Percentiles rank a stretch among this genome's conserved stretches.
phyloP scores from a whole-genome alignment of 2,329 filamentous ascomycete genomes.

The Penicillium capsulatum region DNA sequence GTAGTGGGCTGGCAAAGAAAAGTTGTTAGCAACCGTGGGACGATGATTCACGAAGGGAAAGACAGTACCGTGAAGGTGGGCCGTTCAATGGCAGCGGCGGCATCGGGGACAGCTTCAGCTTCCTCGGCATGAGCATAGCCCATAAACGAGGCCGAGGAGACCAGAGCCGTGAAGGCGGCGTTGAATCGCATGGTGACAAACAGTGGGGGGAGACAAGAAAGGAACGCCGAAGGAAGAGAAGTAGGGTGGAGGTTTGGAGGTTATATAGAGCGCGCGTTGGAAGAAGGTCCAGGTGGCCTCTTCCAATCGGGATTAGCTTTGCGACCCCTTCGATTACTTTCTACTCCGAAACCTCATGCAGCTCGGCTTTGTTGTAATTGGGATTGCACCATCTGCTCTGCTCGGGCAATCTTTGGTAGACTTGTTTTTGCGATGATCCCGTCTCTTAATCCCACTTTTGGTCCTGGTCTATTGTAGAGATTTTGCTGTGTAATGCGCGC shows the following conservation, averaged over 20 bases:
- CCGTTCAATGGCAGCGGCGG: conserved; percentile 59
- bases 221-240: conserved; percentile 10
- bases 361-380: no score
- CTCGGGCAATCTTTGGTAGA: no score
- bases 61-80: conserved; percentile 81
- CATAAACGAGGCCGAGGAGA: conserved; percentile 66
- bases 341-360: background rate
- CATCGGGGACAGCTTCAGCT: conserved; percentile 56
- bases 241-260: conserved; percentile 21
- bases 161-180: conserved; percentile 65
- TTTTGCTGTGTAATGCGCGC: no score
- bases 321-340: conserved; percentile 9
- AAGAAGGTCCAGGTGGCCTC: conserved; percentile 45
- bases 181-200: conserved; percentile 73
- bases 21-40: conserved; percentile 6
- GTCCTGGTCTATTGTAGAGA: no score
- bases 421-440: no score
- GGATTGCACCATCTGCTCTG: no score
- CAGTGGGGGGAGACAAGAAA: conserved; percentile 17
- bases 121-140: conserved; percentile 64
- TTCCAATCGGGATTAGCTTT: conserved; percentile 30
- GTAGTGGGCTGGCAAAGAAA: conserved; percentile 64
- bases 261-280: conserved; percentile 29
- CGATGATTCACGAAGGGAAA: conserved; percentile 2
- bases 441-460: no score